Conservation (phyloP, 306 rosid genomes). For the Canavalia gladiata region DNA sequence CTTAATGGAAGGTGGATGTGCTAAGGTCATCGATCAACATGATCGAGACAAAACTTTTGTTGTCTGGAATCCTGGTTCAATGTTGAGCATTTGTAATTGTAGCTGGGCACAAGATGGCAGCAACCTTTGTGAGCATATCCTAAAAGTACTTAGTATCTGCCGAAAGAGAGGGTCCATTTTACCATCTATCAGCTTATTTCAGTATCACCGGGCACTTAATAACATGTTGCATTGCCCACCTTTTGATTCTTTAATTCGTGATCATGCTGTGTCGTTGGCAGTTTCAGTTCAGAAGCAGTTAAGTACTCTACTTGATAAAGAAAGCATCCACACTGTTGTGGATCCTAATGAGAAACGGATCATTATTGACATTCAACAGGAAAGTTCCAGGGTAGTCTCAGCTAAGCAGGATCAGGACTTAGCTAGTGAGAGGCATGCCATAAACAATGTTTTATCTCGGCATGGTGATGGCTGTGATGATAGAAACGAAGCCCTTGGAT, state of each 20-base stretch:
- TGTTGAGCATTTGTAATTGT: constrained; percentile 78
- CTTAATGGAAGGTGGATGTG: constrained; percentile 65
- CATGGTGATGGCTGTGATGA: constrained; percentile 50
- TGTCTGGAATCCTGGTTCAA: constrained; percentile 84
- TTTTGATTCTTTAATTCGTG: constrained; percentile 81
- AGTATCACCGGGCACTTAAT: constrained; percentile 71
- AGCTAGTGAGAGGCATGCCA: constrained; percentile 28
- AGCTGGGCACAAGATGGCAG: constrained; percentile 88
- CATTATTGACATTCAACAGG: constrained; percentile 38
- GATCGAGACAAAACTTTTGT: constrained; percentile 61
- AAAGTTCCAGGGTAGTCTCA: constrained; percentile 39
- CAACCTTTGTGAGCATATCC: constrained; percentile 81
- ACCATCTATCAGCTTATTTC: constrained; percentile 74
- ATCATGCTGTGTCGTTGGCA: constrained; percentile 82
- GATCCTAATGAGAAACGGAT: constrained; percentile 47
- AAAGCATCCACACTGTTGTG: constrained; percentile 44
- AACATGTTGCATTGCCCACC: constrained; percentile 79
- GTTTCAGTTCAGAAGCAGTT: constrained; percentile 78
- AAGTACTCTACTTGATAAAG: constrained; percentile 55
- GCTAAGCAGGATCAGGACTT: constrained; percentile 35
- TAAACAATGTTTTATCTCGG: constrained; percentile 23
- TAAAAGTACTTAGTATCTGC: constrained; percentile 67
- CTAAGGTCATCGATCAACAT: constrained; percentile 68
- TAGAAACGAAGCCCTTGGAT: constrained; percentile 41
- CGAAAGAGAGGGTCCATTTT: constrained; percentile 54